Base-by-base conservation (phyloP, 371 early-diverging fungal species). In the Apophysomyces ossiformis region DNA sequence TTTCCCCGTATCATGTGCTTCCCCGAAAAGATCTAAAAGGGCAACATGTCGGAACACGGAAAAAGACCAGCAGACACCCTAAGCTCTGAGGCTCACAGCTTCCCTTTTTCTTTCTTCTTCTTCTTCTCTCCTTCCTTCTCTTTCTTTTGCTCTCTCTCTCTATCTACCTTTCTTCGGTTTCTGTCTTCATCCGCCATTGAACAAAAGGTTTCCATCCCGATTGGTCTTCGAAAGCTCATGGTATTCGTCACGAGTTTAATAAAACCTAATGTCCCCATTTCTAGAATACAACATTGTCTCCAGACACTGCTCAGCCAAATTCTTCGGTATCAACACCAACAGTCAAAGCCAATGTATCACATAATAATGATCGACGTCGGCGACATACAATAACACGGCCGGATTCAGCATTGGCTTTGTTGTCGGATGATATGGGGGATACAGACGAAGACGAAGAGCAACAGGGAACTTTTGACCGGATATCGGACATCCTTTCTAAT, bases 381-480 rank as follows among this genome's bases (percentile, higher is more conserved):
- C 58, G 76, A 60, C 80, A 80, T 66, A 80, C 80, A 0, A 73
- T 80, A 26, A 73, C 73, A n/a, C 66, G 81, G n/a, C 77, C 81
- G 6, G 77, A 80, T 47, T 72, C 76, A 36, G 76, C 74, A 4
- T 67, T 77, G 60, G 77, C 67, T 11, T 58, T 80, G 26, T 59
- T 74, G 37, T 77, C 80, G 8, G 73, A 78, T 63, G 58, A 65
- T 21, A 59, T 67, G 7, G 78, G 74, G 1, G 69, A 69, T 3
- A 65, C 70, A 1, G 67, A 70, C 21, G 66, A 71, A 16, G 68
- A 69, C 12, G 46, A 50, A 41, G 68, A 71, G 9, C 73, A 73
- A 16, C 69, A 78, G 57, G 66, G 73, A 18, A 64, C 78, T 12
- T 72, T 82, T 45, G 78, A 82, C 56, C 72, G 82, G 37, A 82